Conservation (phyloP, 495 filamentous ascomycete genomes). For the Neurospora pannonica region DNA sequence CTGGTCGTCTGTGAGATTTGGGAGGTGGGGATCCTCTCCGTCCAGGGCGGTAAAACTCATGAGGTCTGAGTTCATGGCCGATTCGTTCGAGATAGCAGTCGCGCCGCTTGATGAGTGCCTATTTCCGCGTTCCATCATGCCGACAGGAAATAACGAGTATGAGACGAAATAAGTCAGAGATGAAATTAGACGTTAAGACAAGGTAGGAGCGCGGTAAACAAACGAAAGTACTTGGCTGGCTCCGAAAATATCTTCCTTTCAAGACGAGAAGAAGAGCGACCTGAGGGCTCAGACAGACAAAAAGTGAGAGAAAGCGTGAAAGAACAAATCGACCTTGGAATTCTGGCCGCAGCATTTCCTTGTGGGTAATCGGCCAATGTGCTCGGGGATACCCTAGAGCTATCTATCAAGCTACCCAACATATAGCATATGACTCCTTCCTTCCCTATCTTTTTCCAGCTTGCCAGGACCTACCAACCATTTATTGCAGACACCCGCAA, state of each 20-base stretch:
- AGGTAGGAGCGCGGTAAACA: neutral
- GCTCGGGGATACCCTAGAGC: neutral
- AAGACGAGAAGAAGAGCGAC: neutral
- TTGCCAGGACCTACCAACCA: neutral
- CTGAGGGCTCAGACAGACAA: neutral
- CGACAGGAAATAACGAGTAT: neutral
- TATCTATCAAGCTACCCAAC: neutral
- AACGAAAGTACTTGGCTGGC: neutral
- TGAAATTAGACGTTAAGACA: neutral
- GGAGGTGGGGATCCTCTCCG: neutral
- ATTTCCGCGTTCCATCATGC: neutral
- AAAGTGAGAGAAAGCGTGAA: neutral
- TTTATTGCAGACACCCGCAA: neutral
- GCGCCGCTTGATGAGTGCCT: neutral
- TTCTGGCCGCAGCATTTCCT: neutral
- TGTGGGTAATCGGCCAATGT: neutral
- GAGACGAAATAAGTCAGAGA: neutral
- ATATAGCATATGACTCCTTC: neutral
- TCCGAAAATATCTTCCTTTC: neutral
- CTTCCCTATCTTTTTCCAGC: neutral
- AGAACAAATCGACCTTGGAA: neutral
- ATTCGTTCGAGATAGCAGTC: neutral
- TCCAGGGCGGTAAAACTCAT: neutral
- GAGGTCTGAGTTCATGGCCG: neutral
- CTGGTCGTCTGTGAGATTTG: neutral